Evolutionary conservation across 352 stramenopile species (phyloP).

Genomic region (Phytophthora macrochlamydospora): DNA sequence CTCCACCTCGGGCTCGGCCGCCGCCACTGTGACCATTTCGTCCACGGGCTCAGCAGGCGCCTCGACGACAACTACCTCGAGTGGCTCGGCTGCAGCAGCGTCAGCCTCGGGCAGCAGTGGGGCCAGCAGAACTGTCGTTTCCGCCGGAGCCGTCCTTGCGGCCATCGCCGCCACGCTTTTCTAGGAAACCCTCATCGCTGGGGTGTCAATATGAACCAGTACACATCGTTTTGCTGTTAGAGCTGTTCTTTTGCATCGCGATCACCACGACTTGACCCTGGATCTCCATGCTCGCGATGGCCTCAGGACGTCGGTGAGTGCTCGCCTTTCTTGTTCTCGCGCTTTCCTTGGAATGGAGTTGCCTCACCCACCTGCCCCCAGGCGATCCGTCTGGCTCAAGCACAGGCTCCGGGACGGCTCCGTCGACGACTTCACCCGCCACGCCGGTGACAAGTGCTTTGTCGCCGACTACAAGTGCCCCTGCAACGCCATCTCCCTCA

Average conservation of each 20-base stretch:
- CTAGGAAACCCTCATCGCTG: conserved; percentile 15
- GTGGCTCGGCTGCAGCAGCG: conserved; percentile 17
- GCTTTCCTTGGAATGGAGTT: no score
- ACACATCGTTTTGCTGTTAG: conserved; percentile 10
- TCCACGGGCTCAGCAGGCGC: conserved; percentile 15
- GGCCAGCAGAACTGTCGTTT: conserved; percentile 26
- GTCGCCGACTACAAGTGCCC: no score
- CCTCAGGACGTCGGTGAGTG: conserved; percentile 15
- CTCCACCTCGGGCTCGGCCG: conserved; percentile 8
- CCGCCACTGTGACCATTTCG: conserved; percentile 9
- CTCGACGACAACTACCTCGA: conserved; percentile 14
- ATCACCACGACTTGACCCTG: not conserved
- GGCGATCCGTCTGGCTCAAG: conserved; percentile 9
- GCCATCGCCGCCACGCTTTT: conserved; percentile 31
- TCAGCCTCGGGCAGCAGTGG: conserved; percentile 24
- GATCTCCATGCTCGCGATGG: no score
- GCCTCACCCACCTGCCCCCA: not conserved
- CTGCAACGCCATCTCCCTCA: no score
- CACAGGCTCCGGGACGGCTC: conserved; percentile 7
- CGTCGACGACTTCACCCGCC: not conserved
- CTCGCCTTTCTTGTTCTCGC: not conserved
- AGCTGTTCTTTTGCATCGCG: not conserved
- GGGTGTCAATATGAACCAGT: no score
- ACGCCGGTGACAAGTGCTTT: not conserved
- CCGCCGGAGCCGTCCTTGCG: conserved; percentile 25